phyloP scores from a whole-genome alignment of 106 monocot genomes.

The Chionographis japonica region DNA sequence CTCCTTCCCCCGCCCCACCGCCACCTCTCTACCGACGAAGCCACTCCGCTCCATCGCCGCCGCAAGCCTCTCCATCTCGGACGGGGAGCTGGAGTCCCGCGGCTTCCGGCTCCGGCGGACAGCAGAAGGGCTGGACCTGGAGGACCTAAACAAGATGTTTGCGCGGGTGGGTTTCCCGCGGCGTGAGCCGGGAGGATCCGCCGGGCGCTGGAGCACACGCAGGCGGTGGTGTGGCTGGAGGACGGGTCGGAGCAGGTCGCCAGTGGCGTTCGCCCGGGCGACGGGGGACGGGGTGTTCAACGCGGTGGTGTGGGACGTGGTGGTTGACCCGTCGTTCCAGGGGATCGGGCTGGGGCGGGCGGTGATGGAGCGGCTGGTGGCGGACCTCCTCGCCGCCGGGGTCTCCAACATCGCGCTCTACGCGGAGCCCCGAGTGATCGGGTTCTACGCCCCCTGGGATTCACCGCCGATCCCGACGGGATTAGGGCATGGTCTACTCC shows the following conservation, averaged over 20 bases:
- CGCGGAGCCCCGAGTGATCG: constrained; percentile 81
- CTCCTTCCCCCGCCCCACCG: not conserved
- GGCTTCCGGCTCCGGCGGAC: constrained; percentile 67
- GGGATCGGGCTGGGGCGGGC: constrained; percentile 86
- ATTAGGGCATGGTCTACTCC: constrained; percentile 87
- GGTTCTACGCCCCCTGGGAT: constrained; percentile 87
- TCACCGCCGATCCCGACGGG: constrained; percentile 79
- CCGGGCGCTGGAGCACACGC: constrained; percentile 59
- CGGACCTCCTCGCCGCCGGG: constrained; percentile 39
- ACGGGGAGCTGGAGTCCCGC: constrained; percentile 63
- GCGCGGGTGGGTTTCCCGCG: constrained; percentile 90
- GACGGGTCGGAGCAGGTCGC: constrained; percentile 12
- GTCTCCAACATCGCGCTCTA: constrained; percentile 78
- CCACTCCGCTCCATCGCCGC: not conserved
- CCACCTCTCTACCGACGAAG: not conserved
- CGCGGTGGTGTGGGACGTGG: constrained; percentile 98
- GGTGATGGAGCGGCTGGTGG: constrained; percentile 80
- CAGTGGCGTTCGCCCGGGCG: constrained; percentile 84
- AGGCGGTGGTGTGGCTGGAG: constrained; percentile 66
- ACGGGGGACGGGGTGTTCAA: constrained; percentile 95
- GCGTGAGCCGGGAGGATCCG: constrained; percentile 59
- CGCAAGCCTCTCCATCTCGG: constrained; percentile 42
- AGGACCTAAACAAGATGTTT: constrained; percentile 74
- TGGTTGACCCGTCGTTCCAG: constrained; percentile 85
- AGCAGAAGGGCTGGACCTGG: constrained; percentile 41